Base-by-base conservation (phyloP, 2,329 filamentous ascomycete species). In the Diaporthe citriasiana region DNA sequence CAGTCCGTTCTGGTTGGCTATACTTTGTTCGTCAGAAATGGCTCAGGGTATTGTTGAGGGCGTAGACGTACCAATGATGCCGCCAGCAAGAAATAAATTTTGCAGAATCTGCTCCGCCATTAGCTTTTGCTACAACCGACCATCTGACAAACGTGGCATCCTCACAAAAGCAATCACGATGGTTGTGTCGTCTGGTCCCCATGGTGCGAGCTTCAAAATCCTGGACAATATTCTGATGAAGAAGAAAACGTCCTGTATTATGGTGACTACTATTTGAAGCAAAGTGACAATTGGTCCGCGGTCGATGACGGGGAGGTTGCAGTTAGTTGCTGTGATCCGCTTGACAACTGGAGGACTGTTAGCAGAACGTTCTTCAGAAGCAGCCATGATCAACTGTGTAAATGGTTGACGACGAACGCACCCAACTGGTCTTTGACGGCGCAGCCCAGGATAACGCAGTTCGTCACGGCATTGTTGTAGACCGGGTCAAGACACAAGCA, bases 31-130 rank as follows among this genome's bases (percentile, higher is more conserved):
- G 30, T 53, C 25, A 66, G 59, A 40, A 22, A 22, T 13, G 9
- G 6, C 19, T 3, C 9, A 55, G 1, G 9, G 19, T 5, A 2
- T 10, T 25, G 30, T 12, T 3, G 17, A 53, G 1, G n/a, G 13
- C 1, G 12, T 19, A 2, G 1, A 10, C 70, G 50, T 56, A 72
- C 70, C 70, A 22, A 68, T 65, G 13, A 72, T 72, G 0, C 70
- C 70, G 19, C 70, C 70, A 30, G 57, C 70, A 35, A 72, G 70
- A 17, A 72, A 56, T 2, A 66, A 15, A 66, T 72, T 72, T 38
- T 72, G 70, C 1, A 72, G 13, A 27, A 72, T 10, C 59, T 72
- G 40, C 5, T 42, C 2, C 9, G 3, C 8, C 13, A 12, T 55
- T 57, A 47, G 35, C 6, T 12, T 17, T 33, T 10, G 38, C 2